Percentiles rank a stretch among this genome's conserved stretches.
phyloP scores from a whole-genome alignment of 2,329 filamentous ascomycete genomes.

The Calonectria naviculata region DNA sequence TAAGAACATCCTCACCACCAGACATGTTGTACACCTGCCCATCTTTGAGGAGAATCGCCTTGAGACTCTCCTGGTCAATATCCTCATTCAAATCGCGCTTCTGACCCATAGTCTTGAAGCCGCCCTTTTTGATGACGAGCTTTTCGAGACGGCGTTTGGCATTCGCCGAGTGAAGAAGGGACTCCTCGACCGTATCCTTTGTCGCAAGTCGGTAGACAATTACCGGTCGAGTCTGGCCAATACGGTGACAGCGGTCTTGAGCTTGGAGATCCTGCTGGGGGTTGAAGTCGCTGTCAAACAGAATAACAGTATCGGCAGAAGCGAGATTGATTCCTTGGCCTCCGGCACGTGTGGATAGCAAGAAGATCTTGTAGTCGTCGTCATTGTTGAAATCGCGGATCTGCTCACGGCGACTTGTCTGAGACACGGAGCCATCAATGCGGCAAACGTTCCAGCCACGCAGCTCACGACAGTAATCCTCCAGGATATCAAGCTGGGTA shows the following conservation, averaged over 20 bases:
- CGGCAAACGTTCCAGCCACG: slow-evolving; percentile 85
- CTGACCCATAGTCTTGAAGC: slow-evolving; percentile 77
- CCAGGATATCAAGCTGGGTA: slow-evolving; percentile 89
- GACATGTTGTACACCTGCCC: slow-evolving; percentile 73
- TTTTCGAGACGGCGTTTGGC: slow-evolving; percentile 94
- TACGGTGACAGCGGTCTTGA: slow-evolving; percentile 93
- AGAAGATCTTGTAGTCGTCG: slow-evolving; percentile 77
- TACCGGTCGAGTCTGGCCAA: slow-evolving; percentile 92
- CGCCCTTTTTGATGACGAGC: slow-evolving; percentile 93
- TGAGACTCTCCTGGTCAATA: slow-evolving; percentile 71
- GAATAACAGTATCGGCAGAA: slow-evolving; percentile 89
- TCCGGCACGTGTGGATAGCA: slow-evolving; percentile 90
- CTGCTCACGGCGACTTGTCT: slow-evolving; percentile 75
- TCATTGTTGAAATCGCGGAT: slow-evolving; percentile 80
- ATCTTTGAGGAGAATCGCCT: slow-evolving; percentile 74
- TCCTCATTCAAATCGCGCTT: slow-evolving; percentile 65
- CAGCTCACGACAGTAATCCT: slow-evolving; percentile 84
- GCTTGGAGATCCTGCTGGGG: slow-evolving; percentile 97
- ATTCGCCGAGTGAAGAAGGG: slow-evolving; percentile 86
- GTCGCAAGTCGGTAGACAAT: slow-evolving; percentile 95
- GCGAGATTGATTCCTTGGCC: slow-evolving; percentile 96
- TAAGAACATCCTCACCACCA: slow-evolving; percentile 75
- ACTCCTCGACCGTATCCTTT: slow-evolving; percentile 91
- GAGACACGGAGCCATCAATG: slow-evolving; percentile 89
- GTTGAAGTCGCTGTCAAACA: slow-evolving; percentile 93